Evolutionary conservation across 2,329 filamentous ascomycete species (phyloP).

Genomic region (Lachnellula occidentalis): DNA sequence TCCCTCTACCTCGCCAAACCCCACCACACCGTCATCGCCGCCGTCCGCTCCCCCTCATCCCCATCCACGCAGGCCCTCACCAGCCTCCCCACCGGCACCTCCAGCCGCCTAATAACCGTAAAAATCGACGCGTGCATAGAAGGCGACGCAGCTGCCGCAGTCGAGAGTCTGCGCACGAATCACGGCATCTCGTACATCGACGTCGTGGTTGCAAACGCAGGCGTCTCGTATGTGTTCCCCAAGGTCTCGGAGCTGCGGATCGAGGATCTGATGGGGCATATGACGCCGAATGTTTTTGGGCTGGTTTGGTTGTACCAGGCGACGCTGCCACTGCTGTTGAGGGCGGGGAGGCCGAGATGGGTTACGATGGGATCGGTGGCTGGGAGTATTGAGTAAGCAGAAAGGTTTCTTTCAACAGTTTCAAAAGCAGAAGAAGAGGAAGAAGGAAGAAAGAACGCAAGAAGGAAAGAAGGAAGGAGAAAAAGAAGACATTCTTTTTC

Average conservation of each 20-base stretch:
- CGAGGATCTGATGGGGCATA: constrained; percentile 21
- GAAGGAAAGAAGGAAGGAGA: too few relatives aligned
- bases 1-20: not conserved
- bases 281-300: constrained; percentile 29
- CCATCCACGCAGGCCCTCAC: not conserved
- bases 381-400: not conserved
- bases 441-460: too few relatives aligned
- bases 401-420: too few relatives aligned
- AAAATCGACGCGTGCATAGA: constrained; percentile 27
- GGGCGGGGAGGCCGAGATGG: constrained; percentile 29
- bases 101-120: constrained; percentile 30
- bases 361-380: constrained; percentile 22
- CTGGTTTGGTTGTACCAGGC: constrained; percentile 31
- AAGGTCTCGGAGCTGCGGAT: constrained; percentile 29
- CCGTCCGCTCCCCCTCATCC: not conserved
- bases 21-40: not conserved
- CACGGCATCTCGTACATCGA: constrained; percentile 25
- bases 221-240: constrained; percentile 22
- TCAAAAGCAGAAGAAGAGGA: constrained; percentile 7
- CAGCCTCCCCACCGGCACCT: not conserved
- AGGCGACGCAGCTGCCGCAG: not conserved
- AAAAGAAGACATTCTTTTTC: too few relatives aligned
- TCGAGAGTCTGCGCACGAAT: not conserved
- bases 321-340: constrained; percentile 27
- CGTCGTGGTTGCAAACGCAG: constrained; percentile 35